These are phyloP conservation scores for Zopfochytrium polystomum DNA, from an alignment of 371 early-diverging fungal species.

Conservation along the genomic window DNA sequence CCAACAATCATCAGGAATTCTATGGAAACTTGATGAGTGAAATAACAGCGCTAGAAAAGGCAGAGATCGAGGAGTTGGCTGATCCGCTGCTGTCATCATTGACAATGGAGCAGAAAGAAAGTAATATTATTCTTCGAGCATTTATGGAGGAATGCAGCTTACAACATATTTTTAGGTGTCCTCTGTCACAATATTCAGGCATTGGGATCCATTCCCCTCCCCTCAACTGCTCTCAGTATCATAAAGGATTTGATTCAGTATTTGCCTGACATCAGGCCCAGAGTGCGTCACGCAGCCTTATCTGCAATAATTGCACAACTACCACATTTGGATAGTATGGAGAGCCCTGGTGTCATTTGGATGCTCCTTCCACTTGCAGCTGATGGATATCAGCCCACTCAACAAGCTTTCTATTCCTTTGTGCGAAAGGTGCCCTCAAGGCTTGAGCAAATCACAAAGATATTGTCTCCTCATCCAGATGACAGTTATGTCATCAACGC, in stretches of 20 bases:
- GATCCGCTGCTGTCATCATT: slow-evolving; percentile 44
- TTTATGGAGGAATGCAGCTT: not conserved
- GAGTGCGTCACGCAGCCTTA: slow-evolving; percentile 40
- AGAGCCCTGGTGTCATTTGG: slow-evolving; percentile 37
- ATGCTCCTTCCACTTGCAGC: slow-evolving; percentile 46
- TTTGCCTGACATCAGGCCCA: slow-evolving; percentile 19
- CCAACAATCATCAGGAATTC: slow-evolving; percentile 33
- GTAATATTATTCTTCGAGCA: slow-evolving; percentile 21
- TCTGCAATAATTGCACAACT: slow-evolving; percentile 34
- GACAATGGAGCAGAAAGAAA: slow-evolving; percentile 31
- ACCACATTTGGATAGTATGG: slow-evolving; percentile 29
- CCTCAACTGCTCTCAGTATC: slow-evolving; percentile 21
- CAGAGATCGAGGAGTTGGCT: slow-evolving; percentile 30
- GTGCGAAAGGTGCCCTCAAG: slow-evolving; percentile 35
- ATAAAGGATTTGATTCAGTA: slow-evolving; percentile 42
- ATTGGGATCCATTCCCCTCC: slow-evolving; percentile 29
- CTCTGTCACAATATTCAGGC: slow-evolving; percentile 24
- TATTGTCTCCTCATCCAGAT: slow-evolving; percentile 42
- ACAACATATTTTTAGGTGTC: slow-evolving; percentile 22
- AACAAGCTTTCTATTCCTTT: slow-evolving; percentile 38
- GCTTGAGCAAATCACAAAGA: slow-evolving; percentile 28
- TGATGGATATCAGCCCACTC: slow-evolving; percentile 39
- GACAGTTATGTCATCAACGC: slow-evolving; percentile 38
- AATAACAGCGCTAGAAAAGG: slow-evolving; percentile 34
- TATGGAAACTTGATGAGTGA: slow-evolving; percentile 40